Evolutionary conservation across 2,329 filamentous ascomycete genomes (phyloP).

Genomic region (Diaporthe citri): DNA sequence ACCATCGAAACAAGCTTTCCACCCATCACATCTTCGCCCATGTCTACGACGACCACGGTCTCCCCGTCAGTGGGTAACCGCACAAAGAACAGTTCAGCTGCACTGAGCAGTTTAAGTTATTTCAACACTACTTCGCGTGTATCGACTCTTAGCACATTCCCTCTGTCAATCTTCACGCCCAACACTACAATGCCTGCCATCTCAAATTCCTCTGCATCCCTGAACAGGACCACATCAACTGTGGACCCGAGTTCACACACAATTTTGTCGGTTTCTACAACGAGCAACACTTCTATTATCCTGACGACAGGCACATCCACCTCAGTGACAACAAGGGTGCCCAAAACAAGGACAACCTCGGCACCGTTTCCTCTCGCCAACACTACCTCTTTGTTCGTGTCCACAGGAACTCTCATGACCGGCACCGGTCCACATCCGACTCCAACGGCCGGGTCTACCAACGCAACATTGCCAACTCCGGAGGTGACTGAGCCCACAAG

Average conservation of each 20-base stretch:
- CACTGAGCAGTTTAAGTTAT: background rate
- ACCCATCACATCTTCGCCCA: background rate
- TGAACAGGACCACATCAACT: background rate
- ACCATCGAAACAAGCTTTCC: slow-evolving; percentile 17
- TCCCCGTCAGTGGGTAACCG: background rate
- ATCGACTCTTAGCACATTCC: slow-evolving; percentile 7
- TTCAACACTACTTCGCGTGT: background rate
- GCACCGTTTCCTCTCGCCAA: slow-evolving; percentile 15
- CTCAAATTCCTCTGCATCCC: background rate
- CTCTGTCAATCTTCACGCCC: slow-evolving; percentile 20
- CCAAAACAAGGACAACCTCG: background rate
- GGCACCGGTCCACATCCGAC: background rate
- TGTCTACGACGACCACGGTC: background rate
- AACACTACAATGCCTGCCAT: background rate
- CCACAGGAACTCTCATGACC: background rate
- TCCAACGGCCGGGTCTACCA: background rate
- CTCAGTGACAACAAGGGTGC: background rate
- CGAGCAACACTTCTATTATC: background rate
- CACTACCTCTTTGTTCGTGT: background rate
- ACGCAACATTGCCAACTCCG: background rate
- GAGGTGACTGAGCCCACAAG: background rate
- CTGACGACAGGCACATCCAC: slow-evolving; percentile 5
- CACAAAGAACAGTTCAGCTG: background rate
- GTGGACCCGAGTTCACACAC: background rate
- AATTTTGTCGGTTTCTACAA: background rate